Evolutionary conservation across 1,139 yeast species (phyloP).

Genomic region (Debaryomyces singareniensis): DNA sequence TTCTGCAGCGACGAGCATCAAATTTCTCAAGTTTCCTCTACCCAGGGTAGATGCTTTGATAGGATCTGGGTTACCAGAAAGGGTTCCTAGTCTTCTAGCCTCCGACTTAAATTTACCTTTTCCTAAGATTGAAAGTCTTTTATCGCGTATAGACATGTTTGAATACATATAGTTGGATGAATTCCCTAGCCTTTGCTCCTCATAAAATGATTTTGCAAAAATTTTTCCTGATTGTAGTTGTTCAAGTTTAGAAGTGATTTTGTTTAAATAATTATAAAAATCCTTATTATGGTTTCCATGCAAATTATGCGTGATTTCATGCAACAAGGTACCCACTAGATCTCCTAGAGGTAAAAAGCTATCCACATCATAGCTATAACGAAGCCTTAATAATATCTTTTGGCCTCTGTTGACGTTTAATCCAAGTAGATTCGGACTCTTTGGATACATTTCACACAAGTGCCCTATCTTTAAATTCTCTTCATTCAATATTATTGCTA

Average conservation of each 20-base stretch:
- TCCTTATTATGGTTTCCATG: constrained; percentile 74
- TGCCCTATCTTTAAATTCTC: constrained; percentile 61
- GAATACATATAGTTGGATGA: constrained; percentile 11
- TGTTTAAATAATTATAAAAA: constrained; percentile 64
- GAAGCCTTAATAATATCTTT: constrained; percentile 65
- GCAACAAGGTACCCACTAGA: constrained; percentile 77
- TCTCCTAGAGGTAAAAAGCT: constrained; percentile 63
- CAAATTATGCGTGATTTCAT: constrained; percentile 79
- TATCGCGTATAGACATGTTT: constrained; percentile 25
- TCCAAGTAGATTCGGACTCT: constrained; percentile 60
- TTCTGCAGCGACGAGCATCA: constrained; percentile 64
- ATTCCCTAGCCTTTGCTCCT: constrained; percentile 50
- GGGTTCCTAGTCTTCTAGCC: constrained; percentile 27
- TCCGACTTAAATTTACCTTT: constrained; percentile 36
- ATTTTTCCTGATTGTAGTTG: constrained; percentile 29
- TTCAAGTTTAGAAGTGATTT: constrained; percentile 53
- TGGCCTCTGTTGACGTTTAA: constrained; percentile 81
- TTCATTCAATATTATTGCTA: constrained; percentile 71
- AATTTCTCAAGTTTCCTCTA: constrained; percentile 25
- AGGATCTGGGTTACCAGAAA: constrained; percentile 12
- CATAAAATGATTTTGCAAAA: constrained; percentile 29
- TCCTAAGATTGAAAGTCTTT: constrained; percentile 30
- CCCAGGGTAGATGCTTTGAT: not conserved
- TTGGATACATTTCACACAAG: constrained; percentile 84
- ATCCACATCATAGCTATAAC: constrained; percentile 51